phyloP scores from a whole-genome alignment of 352 stramenopile species.

The Globisporangium okanoganense region DNA sequence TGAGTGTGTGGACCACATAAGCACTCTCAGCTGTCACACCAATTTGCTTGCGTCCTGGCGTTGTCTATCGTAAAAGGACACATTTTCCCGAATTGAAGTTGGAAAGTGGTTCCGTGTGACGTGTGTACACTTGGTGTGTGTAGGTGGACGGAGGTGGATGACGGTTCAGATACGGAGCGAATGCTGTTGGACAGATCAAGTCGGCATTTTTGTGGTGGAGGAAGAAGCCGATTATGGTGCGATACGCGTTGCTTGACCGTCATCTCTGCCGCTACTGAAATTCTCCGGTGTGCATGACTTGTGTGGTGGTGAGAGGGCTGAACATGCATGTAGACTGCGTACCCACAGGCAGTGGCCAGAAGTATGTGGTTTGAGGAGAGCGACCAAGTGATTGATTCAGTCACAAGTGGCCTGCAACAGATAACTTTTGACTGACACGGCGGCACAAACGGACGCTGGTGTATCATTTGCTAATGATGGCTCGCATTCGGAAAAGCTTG shows the following conservation, averaged over 20 bases:
- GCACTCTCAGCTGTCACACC: not conserved
- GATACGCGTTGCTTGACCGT: not conserved
- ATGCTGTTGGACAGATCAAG: not conserved
- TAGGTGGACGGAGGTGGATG: conserved; percentile 3
- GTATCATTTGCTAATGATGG: not conserved
- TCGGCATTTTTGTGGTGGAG: not conserved
- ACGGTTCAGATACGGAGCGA: not conserved
- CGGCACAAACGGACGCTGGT: not conserved
- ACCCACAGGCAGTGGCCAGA: too few species aligned
- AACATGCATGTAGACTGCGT: too few species aligned
- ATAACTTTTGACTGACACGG: too few species aligned
- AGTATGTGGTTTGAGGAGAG: too few species aligned
- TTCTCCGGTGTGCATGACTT: too few species aligned
- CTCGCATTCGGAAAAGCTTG: not conserved
- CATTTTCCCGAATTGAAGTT: not conserved
- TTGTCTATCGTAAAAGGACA: not conserved
- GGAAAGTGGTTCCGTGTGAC: conserved; percentile 18
- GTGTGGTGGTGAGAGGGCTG: too few species aligned
- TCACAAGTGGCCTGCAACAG: too few species aligned
- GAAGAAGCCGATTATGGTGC: not conserved
- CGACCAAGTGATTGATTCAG: too few species aligned
- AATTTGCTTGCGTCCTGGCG: not conserved
- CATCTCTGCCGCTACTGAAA: too few species aligned
- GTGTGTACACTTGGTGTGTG: conserved; percentile 20
- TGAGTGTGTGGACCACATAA: not conserved